A percentile compares a stretch with the other conserved stretches of the same genome.
Conservation (phyloP, 495 filamentous ascomycete genomes). For the Lasiosphaeria hispida region DNA sequence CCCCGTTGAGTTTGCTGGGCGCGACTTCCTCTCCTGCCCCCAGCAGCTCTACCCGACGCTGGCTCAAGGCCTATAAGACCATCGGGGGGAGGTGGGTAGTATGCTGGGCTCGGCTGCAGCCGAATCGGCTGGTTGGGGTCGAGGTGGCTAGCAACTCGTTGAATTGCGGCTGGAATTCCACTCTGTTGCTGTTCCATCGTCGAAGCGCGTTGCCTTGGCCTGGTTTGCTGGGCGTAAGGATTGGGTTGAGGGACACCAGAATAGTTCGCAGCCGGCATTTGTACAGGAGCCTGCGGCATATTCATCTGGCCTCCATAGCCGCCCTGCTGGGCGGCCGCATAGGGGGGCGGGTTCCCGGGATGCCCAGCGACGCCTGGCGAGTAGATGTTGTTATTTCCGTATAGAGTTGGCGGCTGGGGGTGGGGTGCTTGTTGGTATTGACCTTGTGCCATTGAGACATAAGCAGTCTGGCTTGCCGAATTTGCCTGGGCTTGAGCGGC, state of each 20-base stretch:
- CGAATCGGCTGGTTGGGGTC: constrained; percentile 94
- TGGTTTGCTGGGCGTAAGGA: constrained; percentile 68
- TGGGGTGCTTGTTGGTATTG: constrained; percentile 44
- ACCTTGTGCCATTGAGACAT: constrained; percentile 33
- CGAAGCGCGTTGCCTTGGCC: constrained; percentile 81
- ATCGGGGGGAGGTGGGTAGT: constrained; percentile 94
- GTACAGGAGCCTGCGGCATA: constrained; percentile 61
- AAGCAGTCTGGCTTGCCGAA: constrained; percentile 51
- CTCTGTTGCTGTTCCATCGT: constrained; percentile 93
- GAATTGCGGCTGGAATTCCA: constrained; percentile 88
- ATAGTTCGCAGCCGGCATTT: constrained; percentile 69
- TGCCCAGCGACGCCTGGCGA: constrained; percentile 54
- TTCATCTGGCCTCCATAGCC: constrained; percentile 72
- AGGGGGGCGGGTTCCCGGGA: constrained; percentile 80
- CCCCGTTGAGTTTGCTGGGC: constrained; percentile 58
- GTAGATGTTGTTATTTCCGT: constrained; percentile 69
- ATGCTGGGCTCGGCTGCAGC: constrained; percentile 92
- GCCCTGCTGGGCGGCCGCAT: constrained; percentile 67
- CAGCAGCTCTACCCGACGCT: constrained; percentile 56
- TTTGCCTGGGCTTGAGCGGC: constrained; percentile 63
- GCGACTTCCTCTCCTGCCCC: constrained; percentile 72
- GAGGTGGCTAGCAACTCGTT: constrained; percentile 94
- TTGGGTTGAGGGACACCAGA: constrained; percentile 54
- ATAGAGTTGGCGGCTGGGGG: constrained; percentile 60
- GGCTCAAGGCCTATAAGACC: constrained; percentile 57